Evolutionary conservation across 208 protist genomes (phyloP), one percentile per base, ranked within the genome.

Genomic region (Wallacemonas sp.): DNA sequence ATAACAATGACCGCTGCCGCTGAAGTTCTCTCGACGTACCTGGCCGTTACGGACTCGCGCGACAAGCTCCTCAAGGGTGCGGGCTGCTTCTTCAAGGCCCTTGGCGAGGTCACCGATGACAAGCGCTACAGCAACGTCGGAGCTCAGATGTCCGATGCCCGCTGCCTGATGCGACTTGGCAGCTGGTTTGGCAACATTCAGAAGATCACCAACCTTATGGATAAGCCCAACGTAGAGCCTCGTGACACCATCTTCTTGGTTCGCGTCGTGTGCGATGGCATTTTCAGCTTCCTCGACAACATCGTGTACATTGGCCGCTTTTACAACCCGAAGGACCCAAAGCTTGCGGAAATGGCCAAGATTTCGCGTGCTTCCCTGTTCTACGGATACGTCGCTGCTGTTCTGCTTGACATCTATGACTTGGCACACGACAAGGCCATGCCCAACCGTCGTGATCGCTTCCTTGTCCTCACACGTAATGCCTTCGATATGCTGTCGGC

Each of bases 281-380:
- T 92, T 60, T 96, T 96, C 76, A 87, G 81, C 46, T 34, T 87
- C 3, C 67, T 84, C 21, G 87, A 96, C 67, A 96, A 96, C 73
- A 70, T 90, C 62, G 80, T 85, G 0, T 96, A 81, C 54, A 9
- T 84, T 36, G 84, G 82, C 26, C 62, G 68, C 15, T 88, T 88
- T 70, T 70, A 76, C 58, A 33, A 65, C 28, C 62, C 62, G n/a
- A 28, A 70, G 44, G 68, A 65, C 26, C 19, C 54, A 8, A 28
- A 75, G 21, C 53, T 82, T 6, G 42, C 54, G 22, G 65, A 79
- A 36, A 60, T 91, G 45, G 58, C 68, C 1, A 44, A 74, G 39
- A 17, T 79, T 2, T 85, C 84, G 6, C 75, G 82, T 42, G 75
- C 74, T 1, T 76, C 70, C 2, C 72, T 96, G 21, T 93, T 93